Evolutionary conservation across 768 basidiomycete species (phyloP).

Genomic region (Mycena indigotica): DNA sequence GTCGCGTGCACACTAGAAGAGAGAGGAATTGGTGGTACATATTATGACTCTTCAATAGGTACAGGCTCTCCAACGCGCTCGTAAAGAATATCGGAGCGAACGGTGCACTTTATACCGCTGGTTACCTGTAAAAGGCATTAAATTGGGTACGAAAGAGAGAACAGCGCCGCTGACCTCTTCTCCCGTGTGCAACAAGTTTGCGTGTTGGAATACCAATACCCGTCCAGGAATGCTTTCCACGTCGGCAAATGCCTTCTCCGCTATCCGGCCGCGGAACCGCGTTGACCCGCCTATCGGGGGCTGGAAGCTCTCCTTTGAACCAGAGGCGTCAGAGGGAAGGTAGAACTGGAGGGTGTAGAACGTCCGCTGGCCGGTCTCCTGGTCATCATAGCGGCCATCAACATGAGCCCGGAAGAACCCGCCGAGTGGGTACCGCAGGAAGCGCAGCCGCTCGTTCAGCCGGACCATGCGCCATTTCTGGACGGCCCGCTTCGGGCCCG

Average conservation of each 20-base stretch:
- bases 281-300: constrained; percentile 5
- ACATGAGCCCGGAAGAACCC: constrained; percentile 4
- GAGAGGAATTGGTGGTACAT: too few relatives aligned
- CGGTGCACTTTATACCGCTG: constrained; percentile 8
- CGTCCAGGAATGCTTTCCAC: constrained; percentile 5
- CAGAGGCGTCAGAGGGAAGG: constrained; percentile 5
- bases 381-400: constrained; percentile 1
- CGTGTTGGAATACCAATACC: constrained; percentile 10
- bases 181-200: constrained; percentile 6
- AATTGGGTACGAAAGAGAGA: not conserved
- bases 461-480: constrained; percentile 15
- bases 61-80: constrained; percentile 3
- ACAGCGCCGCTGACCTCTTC: constrained; percentile 1
- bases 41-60: not conserved
- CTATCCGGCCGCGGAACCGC: not conserved
- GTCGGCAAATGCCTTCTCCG: constrained; percentile 2
- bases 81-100: constrained; percentile 9
- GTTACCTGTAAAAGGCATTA: not conserved
- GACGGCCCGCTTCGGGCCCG: not conserved
- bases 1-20: too few relatives aligned
- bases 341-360: constrained; percentile 13
- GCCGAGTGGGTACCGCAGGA: constrained; percentile 6
- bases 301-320: constrained; percentile 4
- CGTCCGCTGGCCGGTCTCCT: not conserved
- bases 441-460: constrained; percentile 7